Evolutionary conservation across 2,329 filamentous ascomycete species (phyloP), one percentile per base, ranked within the genome.

Genomic region (Lasiodiplodia gonubiensis): DNA sequence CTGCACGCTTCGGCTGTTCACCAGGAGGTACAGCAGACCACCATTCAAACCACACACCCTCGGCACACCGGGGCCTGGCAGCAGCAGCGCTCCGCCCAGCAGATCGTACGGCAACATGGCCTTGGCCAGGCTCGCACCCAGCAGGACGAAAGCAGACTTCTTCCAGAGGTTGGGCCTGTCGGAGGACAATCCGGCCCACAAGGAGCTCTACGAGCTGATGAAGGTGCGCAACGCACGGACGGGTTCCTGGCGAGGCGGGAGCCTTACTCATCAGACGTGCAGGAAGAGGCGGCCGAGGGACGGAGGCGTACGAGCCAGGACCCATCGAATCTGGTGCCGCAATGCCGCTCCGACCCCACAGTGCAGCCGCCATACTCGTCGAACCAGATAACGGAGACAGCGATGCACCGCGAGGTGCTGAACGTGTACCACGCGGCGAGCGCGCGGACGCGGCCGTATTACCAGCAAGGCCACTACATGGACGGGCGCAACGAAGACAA

Each of bases 321-420:
- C 64, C 75, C 74, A 27, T 73, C 74, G 39, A 79, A 80, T 46
- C 73, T 83, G 54, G 78, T 79, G 5, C 74, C 78, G 11, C 76
- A 80, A 23, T 78, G 78, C 35, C 66, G 72, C 69, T 73, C 72
- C 52, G 66, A 77, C 71, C 71, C 77, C 60, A 72, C 72, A 35
- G 71, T 78, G 7, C 70, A 69, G 64, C 70, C 71, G 21, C 82
- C 82, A 5, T 84, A 82, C 71, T 80, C 78, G 66, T 83, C 81
- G 73, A 78, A 80, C 66, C 80, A 84, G 64, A 79, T 84, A 35
- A 82, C 79, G 39, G 83, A 84, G 71, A 83, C 82, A 4, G 81
- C 80, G 12, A 82, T 79, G 61, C 81, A 84, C 68, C 73, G 73
- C 33, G 80, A 83, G 68, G 79, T 82, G 42, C 64, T 82, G 64